Conservation (phyloP, 2,329 filamentous ascomycete genomes). For the Lachnellula occidentalis region DNA sequence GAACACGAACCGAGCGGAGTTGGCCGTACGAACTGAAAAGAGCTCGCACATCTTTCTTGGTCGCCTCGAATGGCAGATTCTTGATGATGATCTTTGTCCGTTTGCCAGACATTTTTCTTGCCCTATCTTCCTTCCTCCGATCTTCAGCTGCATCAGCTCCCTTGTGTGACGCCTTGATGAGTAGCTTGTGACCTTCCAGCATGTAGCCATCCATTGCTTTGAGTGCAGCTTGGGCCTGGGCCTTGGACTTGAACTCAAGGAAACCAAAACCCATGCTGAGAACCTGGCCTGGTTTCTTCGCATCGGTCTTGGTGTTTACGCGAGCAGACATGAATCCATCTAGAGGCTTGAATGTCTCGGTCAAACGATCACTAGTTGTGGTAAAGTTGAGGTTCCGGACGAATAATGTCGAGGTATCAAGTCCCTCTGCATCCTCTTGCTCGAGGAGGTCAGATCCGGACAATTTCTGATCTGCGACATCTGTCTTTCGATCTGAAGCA, state of each 20-base stretch:
- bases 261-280: constrained; percentile 98
- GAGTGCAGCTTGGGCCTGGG: constrained; percentile 72
- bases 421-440: constrained; percentile 44
- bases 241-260: constrained; percentile 75
- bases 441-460: constrained; percentile 66
- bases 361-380: constrained; percentile 72
- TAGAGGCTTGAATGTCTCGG: constrained; percentile 71
- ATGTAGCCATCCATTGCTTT: constrained; percentile 82
- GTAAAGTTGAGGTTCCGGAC: constrained; percentile 91
- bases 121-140: constrained; percentile 72
- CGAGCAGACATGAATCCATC: constrained; percentile 84
- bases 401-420: constrained; percentile 76
- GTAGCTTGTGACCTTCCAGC: constrained; percentile 80
- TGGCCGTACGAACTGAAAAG: constrained; percentile 89
- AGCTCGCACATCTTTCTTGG: constrained; percentile 83
- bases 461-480: constrained; percentile 47
- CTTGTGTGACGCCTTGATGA: constrained; percentile 82
- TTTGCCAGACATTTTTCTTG: constrained; percentile 70
- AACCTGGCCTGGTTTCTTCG: constrained; percentile 81
- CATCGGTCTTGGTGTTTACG: constrained; percentile 89
- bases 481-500: constrained; percentile 11
- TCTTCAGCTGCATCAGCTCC: constrained; percentile 84
- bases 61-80: constrained; percentile 93
- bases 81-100: constrained; percentile 95
- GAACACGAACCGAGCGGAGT: constrained; percentile 85